A percentile compares a stretch with the other conserved stretches of the same genome.
phyloP scores from a whole-genome alignment of 805 yeast genomes.

The Metschnikowia drakensbergensis region DNA sequence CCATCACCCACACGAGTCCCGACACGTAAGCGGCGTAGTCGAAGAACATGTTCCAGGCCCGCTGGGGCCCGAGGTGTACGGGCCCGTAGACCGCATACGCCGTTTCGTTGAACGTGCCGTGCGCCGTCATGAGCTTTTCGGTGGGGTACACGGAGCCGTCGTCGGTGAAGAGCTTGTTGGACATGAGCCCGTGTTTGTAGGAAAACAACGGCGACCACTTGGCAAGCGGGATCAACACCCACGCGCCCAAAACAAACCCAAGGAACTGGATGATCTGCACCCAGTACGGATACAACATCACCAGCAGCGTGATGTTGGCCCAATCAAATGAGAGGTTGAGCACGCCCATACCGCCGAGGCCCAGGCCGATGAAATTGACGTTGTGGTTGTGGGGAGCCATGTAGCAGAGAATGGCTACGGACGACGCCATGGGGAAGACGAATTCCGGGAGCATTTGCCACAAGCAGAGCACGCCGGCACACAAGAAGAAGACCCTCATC shows the following conservation, averaged over 20 bases:
- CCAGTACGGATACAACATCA: conserved; percentile 52
- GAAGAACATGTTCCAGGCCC: conserved; percentile 49
- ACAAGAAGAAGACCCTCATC: conserved; percentile 38
- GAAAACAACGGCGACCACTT: conserved; percentile 39
- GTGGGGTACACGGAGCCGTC: conserved; percentile 44
- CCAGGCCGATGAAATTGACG: conserved; percentile 48
- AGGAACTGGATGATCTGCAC: conserved; percentile 46
- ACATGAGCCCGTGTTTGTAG: conserved; percentile 43
- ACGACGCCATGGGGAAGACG: conserved; percentile 46
- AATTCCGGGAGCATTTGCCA: conserved; percentile 53
- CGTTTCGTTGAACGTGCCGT: conserved; percentile 40
- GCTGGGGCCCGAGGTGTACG: conserved; percentile 44
- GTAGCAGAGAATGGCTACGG: conserved; percentile 48
- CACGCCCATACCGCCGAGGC: conserved; percentile 51
- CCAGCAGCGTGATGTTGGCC: conserved; percentile 49
- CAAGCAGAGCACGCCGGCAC: conserved; percentile 19
- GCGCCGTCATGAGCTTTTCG: conserved; percentile 34
- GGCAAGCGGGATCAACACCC: conserved; percentile 46
- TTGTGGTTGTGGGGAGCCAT: conserved; percentile 41
- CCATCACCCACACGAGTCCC: conserved; percentile 44
- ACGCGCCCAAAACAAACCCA: conserved; percentile 46
- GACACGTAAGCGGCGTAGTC: conserved; percentile 51
- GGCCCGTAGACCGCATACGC: conserved; percentile 46
- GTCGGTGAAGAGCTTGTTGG: conserved; percentile 36
- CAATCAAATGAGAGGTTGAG: conserved; percentile 48